Percentiles rank a stretch among this genome's conserved stretches.
These are phyloP conservation scores for Nicotiana rustica DNA, from an alignment of 305 asterid genomes.

Conservation along the genomic window DNA sequence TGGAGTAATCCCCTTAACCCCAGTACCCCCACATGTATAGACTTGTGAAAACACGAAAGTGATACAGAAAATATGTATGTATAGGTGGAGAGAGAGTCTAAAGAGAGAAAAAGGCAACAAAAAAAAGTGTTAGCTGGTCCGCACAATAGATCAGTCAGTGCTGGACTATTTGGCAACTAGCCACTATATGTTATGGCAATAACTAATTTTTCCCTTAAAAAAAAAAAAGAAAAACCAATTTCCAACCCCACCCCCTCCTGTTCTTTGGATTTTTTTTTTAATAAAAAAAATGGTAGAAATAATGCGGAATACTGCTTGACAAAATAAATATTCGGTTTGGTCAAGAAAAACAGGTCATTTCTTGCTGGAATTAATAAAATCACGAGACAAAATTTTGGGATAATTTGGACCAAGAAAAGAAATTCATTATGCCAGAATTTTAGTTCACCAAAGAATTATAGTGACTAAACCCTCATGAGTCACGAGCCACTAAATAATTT, in stretches of 20 bases:
- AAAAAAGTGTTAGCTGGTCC: constrained; percentile 46
- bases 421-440: background rate
- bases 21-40: background rate
- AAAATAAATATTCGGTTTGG: background rate
- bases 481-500: too few species aligned
- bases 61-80: background rate
- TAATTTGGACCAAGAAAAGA: too few species aligned
- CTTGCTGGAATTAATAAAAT: background rate
- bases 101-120: constrained; percentile 27
- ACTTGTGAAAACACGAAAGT: constrained; percentile 11
- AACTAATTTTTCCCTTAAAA: background rate
- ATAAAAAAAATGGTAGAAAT: too few species aligned
- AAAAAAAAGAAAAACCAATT: too few species aligned
- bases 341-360: background rate
- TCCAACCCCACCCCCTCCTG: background rate
- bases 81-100: background rate
- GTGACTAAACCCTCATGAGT: background rate
- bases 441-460: background rate
- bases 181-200: constrained; percentile 15
- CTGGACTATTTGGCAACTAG: constrained; percentile 33
- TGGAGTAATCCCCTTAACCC: background rate
- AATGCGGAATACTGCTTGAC: background rate
- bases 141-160: constrained; percentile 44
- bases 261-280: background rate
- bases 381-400: background rate